Evolutionary conservation across 495 filamentous ascomycete genomes (phyloP), one percentile per base, ranked within the genome.

Genomic region (Aeminium ludgeri): DNA sequence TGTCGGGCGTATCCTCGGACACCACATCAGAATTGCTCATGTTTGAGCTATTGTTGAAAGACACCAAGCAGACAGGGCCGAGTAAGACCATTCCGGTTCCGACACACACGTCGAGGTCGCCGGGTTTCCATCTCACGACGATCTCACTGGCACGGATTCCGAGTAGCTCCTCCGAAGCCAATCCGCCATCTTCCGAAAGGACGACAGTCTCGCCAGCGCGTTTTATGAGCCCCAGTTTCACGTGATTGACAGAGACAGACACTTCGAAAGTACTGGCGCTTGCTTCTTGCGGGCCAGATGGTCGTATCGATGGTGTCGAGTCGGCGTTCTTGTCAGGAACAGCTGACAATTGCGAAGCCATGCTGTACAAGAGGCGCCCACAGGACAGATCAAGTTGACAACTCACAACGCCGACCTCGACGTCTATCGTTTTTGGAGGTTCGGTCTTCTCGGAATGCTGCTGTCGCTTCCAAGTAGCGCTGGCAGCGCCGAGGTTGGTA

Each of bases 11-110:
- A 17, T 20, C 11, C 13, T 42, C 43, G 2, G 25, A 29, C 8
- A 50, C 13, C 6, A 50, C 16, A 6, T 75, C 68, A 13, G 83
- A 86, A 43, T 80, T 69, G 36, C 75, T 70, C 74, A 89, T 72
- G 49, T 71, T 72, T 45, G 74, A 56, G 13, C 65, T 64, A 30
- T 67, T 58, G 47, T 71, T 73, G 47, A 94, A 94, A 10, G 38
- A 40, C 25, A 17, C 79, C 80, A 37, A 92, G 56, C 23, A 92
- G 33, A 31, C 41, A 20, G 28, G 19, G 39, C 20, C 46, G 30
- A 49, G 11, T 20, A 28, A 34, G 4, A 25, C 34, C 34, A 17
- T 18, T 15, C 44, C 10, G 12, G 35, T 10, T 6, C 41, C 36
- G 20, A 45, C n/a, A 15, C 38, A 20, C 1, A 49, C 6, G 10